Percentiles rank a stretch among this genome's conserved stretches.
Conservation (phyloP, 192 early-diverging fungal genomes). For the Obelidium mucronatum region DNA sequence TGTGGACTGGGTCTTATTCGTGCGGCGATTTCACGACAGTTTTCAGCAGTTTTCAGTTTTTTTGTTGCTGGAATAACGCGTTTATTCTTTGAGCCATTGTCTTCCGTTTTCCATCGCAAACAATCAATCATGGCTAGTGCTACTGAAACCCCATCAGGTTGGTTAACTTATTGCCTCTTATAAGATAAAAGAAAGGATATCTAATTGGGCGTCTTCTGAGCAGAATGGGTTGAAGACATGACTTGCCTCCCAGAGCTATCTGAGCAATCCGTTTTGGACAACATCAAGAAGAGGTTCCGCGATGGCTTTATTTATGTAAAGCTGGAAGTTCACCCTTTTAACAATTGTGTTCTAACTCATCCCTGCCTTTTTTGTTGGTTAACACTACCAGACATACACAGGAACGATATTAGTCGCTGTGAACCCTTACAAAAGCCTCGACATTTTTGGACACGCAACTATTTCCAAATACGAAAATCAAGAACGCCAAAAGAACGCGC, state of each 20-base stretch:
- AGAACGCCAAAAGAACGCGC: constrained; percentile 51
- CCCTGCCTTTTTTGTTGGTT: not conserved
- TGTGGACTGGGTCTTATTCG: too few species aligned
- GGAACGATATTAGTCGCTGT: constrained; percentile 62
- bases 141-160: too few species aligned
- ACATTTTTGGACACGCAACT: constrained; percentile 49
- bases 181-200: too few species aligned
- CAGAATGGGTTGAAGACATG: constrained; percentile 76
- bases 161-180: too few species aligned
- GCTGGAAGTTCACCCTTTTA: not conserved
- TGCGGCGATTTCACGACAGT: too few species aligned
- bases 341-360: not conserved
- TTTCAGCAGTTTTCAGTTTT: too few species aligned
- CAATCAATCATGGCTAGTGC: too few species aligned
- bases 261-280: constrained; percentile 92
- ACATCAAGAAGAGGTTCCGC: constrained; percentile 84
- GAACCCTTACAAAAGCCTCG: constrained; percentile 58
- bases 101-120: too few species aligned
- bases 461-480: constrained; percentile 52
- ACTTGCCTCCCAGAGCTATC: constrained; percentile 91
- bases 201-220: too few species aligned
- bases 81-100: too few species aligned
- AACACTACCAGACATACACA: constrained; percentile 53
- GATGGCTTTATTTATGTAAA: constrained; percentile 90
- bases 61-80: too few species aligned